phyloP scores from a whole-genome alignment of 2,329 filamentous ascomycete species.

The Diaporthe sp. region DNA sequence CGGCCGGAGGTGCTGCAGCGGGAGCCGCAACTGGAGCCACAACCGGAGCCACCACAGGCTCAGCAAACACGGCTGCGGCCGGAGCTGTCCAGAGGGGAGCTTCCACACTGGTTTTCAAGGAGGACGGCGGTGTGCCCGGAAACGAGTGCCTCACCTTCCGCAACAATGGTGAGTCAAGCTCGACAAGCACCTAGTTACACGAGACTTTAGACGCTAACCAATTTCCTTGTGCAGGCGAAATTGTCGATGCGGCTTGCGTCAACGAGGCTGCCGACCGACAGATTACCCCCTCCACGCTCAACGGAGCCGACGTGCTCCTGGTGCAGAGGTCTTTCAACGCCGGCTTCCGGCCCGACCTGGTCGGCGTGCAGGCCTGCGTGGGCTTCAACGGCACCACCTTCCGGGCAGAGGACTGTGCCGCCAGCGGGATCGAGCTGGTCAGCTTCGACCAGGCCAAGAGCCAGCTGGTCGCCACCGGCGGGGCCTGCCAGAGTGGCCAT shows the following conservation, averaged over 20 bases:
- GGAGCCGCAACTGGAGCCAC: conserved; percentile 26
- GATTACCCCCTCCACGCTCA: conserved; percentile 53
- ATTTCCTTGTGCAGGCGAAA: too few relatives aligned
- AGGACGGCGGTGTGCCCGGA: conserved; percentile 53
- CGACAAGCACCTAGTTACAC: too few relatives aligned
- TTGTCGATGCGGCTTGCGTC: conserved; percentile 57
- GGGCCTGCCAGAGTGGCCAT: conserved; percentile 54
- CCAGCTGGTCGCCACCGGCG: conserved; percentile 48
- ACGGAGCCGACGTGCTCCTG: conserved; percentile 51
- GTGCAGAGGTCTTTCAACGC: conserved; percentile 55
- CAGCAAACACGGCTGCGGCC: conserved; percentile 19
- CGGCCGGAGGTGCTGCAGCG: not conserved
- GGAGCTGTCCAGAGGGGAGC: conserved; percentile 36
- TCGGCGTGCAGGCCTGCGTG: conserved; percentile 54
- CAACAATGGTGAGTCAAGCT: conserved; percentile 60
- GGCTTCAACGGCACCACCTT: conserved; percentile 57
- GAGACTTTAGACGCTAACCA: too few relatives aligned
- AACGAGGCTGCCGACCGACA: conserved; percentile 55
- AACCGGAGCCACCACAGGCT: conserved; percentile 1
- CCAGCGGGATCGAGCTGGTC: conserved; percentile 46
- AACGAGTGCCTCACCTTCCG: conserved; percentile 58
- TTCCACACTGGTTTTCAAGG: conserved; percentile 54
- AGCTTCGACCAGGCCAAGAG: conserved; percentile 46
- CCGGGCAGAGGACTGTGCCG: conserved; percentile 53
- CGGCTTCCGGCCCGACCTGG: conserved; percentile 56